A percentile compares a stretch with the other conserved stretches of the same genome.
phyloP scores from a whole-genome alignment of 179 eudicot species.

The Gypsophila paniculata region DNA sequence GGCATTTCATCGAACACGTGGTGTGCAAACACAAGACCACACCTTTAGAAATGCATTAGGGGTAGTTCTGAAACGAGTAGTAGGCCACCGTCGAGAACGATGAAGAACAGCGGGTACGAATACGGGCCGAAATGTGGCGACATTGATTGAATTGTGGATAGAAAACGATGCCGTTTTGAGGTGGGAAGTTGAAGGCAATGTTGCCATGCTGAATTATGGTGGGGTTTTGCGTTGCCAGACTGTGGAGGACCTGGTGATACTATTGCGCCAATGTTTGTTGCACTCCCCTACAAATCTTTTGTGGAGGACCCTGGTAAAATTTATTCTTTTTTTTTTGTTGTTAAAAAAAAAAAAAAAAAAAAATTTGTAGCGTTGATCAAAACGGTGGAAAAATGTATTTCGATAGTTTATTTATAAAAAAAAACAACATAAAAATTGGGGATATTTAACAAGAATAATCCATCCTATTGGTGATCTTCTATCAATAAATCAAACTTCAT shows the following conservation, averaged over 20 bases:
- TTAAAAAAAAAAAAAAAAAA: no score
- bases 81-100: slow-evolving; percentile 12
- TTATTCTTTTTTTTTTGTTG: no score
- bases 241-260: slow-evolving; percentile 1
- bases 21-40: slow-evolving; percentile 25
- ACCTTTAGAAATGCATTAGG: slow-evolving; percentile 36
- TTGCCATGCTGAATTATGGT: slow-evolving; percentile 20
- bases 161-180: slow-evolving; percentile 19
- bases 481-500: no score
- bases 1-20: slow-evolving; percentile 37
- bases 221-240: not conserved
- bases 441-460: no score
- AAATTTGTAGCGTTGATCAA: no score
- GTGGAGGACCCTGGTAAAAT: no score
- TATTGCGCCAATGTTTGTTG: not conserved
- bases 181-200: slow-evolving; percentile 21
- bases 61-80: slow-evolving; percentile 6
- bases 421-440: no score
- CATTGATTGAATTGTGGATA: not conserved
- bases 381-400: no score
- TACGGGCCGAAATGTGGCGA: slow-evolving; percentile 22
- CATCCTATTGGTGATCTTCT: no score
- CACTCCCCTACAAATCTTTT: no score
- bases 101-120: slow-evolving; percentile 5
- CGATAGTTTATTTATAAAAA: no score